Percentiles rank a stretch among this genome's conserved stretches.
These are phyloP conservation scores for Xanthoconium stramineum DNA, from an alignment of 768 basidiomycete species.

Conservation along the genomic window DNA sequence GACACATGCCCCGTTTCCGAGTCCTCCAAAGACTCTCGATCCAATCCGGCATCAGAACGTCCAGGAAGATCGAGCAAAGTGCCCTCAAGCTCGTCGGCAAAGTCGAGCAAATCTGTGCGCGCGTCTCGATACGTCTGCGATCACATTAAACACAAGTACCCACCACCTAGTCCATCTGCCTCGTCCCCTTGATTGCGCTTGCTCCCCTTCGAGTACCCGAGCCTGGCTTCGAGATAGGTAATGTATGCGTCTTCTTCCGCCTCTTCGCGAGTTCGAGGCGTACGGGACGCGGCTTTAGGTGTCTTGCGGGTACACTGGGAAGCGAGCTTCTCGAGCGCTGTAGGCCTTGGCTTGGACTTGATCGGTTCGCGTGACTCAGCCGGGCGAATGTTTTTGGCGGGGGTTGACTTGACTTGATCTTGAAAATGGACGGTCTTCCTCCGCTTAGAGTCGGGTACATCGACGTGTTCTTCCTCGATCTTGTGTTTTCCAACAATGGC, in stretches of 20 bases:
- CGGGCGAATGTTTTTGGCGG: background rate
- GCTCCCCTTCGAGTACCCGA: conserved; percentile 50
- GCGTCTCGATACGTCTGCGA: background rate
- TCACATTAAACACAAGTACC: conserved; percentile 13
- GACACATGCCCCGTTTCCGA: background rate
- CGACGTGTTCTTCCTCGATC: conserved; percentile 42
- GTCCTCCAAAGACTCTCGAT: background rate
- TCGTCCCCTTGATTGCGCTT: conserved; percentile 47
- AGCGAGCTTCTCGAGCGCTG: conserved; percentile 35
- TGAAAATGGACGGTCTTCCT: conserved; percentile 42
- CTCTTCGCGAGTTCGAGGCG: conserved; percentile 41
- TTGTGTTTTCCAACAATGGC: conserved; percentile 34
- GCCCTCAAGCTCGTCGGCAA: conserved; percentile 34
- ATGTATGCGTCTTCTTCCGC: conserved; percentile 84
- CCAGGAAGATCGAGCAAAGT: background rate
- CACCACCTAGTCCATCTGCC: conserved; percentile 86
- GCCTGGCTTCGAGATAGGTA: conserved; percentile 72
- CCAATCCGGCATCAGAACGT: background rate
- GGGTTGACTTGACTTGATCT: conserved; percentile 1
- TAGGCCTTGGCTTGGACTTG: conserved; percentile 15
- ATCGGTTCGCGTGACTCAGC: background rate
- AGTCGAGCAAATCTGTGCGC: conserved; percentile 51
- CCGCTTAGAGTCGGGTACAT: conserved; percentile 38
- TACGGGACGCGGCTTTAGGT: background rate
- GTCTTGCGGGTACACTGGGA: conserved; percentile 14